Base-by-base conservation (phyloP, 2,329 filamentous ascomycete genomes). In the Albifimbria verrucaria region DNA sequence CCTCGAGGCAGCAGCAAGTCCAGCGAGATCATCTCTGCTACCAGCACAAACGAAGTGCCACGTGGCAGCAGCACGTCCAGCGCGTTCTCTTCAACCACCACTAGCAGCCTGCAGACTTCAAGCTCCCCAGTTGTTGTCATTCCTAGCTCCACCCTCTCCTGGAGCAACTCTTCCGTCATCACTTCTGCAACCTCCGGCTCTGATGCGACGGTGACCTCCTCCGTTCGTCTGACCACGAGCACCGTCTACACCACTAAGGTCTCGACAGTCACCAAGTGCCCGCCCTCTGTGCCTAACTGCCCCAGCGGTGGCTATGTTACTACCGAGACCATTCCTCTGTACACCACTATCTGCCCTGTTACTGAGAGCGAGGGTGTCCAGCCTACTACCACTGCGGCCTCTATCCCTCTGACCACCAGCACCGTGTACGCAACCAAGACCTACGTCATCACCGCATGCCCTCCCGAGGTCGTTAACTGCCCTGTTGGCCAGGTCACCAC, bases 231-330 rank as follows among this genome's bases (percentile, higher is more conserved):
- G 50, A 62, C 60, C 25, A 72, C 70, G 24, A 73, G 69, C 51
- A 72, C 70, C n/a, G 64, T 76, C 50, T 74, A 67, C 62, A 68
- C 68, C 49, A 75, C 71, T 18, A 58, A 58, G 15, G 62, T 82
- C 57, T 73, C 79, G 57, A 85, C 81, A 58, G 72, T 83, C 67
- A 83, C 77, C 62, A 77, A 77, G 41, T 85, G 81, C 67, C 75
- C 73, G 47, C 71, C 80, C 17, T 62, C 63, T 17, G 66, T 75
- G 3, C 64, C 61, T 28, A 62, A 72, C 68, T 75, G 72, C 61
- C 71, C 72, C 11, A 65, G 56, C 2, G 62, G 62, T 28, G 59
- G 65, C 32, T 61, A 68, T 28, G 66, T 75, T 32, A 71, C 68
- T 17, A 77, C 75, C 3, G 67, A 73, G 57, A 65, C 65, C 2